Base-by-base conservation (phyloP, 768 basidiomycete genomes). In the Suillus hirtellus region DNA sequence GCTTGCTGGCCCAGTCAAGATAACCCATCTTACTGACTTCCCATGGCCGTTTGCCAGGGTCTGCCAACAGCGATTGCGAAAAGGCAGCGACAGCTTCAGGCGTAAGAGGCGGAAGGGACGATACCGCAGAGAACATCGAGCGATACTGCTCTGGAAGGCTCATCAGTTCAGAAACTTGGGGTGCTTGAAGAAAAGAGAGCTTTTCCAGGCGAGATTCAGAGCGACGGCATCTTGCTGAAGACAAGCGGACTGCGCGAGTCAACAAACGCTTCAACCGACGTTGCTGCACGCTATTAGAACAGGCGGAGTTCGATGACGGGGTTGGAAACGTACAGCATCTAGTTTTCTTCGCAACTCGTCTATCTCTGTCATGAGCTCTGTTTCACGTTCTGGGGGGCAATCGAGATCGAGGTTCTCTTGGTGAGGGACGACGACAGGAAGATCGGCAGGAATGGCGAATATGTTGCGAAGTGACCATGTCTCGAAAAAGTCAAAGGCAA, bases 401-500 rank as follows among this genome's bases (percentile, higher is more conserved):
- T 83, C 82, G 60, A 96, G 80, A 74, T 94, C 84, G 37, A 94
- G 76, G 0, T 85, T 84, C 59, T 82, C 81, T 62, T 96, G 94
- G 70, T 93, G 92, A 3, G 90, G 90, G 4, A 88, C 81, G 15
- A 93, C 86, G 38, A 93, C 77, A 0, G 88, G 88, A 40, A 93
- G 69, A 64, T 88, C 86, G 3, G 84, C 79, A 0, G 88, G 85
- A 17, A 95, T 82, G 59, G 87, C 84, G 69, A 96, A 96, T 62
- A 95, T 90, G 75, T 96, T 97, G 47, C 93, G 80, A 70, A 95
- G 74, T 12, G 87, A 88, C 94, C 95, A 96, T 0, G 88, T 89
- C 76, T 95, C 94, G 69, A 97, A 92, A 71, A 89, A 91, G 73
- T 97, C 95, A 64, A 96, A 93, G 0, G 94, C 95, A 52, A 93